These are phyloP conservation scores for Arthroderma sp. DNA, from an alignment of 2,329 filamentous ascomycete genomes.

Conservation along the genomic window DNA sequence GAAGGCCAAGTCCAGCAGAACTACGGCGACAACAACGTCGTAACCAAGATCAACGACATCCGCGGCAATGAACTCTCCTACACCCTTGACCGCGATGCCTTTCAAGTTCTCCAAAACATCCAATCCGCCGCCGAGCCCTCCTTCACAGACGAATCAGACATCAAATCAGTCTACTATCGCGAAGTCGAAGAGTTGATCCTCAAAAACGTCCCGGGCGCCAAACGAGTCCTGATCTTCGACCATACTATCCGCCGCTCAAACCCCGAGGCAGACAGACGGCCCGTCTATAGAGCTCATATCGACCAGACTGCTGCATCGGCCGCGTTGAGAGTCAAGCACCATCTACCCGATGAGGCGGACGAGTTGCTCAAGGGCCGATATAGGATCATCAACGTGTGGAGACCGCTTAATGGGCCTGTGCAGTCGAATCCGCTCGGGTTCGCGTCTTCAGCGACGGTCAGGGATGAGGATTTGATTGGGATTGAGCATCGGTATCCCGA, in stretches of 20 bases:
- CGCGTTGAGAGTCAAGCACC: slow-evolving; percentile 51
- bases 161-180: slow-evolving; percentile 65
- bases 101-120: slow-evolving; percentile 50
- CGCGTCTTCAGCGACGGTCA: slow-evolving; percentile 42
- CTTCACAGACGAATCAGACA: slow-evolving; percentile 56
- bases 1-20: slow-evolving; percentile 52
- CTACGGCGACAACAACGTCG: slow-evolving; percentile 39
- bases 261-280: slow-evolving; percentile 47
- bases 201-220: slow-evolving; percentile 50
- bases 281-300: slow-evolving; percentile 64
- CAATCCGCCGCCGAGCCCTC: slow-evolving; percentile 41
- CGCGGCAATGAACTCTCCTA: slow-evolving; percentile 56
- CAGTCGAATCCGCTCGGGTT: slow-evolving; percentile 45
- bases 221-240: slow-evolving; percentile 64
- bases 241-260: slow-evolving; percentile 66
- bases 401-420: slow-evolving; percentile 48
- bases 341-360: slow-evolving; percentile 56
- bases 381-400: slow-evolving; percentile 81
- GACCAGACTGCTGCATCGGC: slow-evolving; percentile 64
- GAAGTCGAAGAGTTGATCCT: slow-evolving; percentile 65
- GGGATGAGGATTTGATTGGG: slow-evolving; percentile 52
- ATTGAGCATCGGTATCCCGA: slow-evolving; percentile 62
- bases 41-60: slow-evolving; percentile 56
- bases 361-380: slow-evolving; percentile 54
- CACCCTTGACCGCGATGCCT: slow-evolving; percentile 60